Percentiles rank a stretch among this genome's conserved stretches.
These are phyloP conservation scores for Clonostachys rhizophaga DNA, from an alignment of 2,329 filamentous ascomycete genomes.

Conservation along the genomic window DNA sequence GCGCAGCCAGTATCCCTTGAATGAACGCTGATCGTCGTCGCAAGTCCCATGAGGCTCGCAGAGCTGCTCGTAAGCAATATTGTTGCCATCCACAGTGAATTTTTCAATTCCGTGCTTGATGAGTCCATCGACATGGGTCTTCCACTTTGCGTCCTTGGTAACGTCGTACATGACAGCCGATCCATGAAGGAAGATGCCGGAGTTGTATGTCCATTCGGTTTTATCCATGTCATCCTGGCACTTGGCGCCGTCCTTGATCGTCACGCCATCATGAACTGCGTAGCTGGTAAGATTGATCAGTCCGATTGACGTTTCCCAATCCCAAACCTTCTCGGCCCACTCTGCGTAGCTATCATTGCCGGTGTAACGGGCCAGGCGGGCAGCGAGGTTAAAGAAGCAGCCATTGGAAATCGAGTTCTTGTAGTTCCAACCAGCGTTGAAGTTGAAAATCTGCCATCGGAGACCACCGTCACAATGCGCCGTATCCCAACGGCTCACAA, in stretches of 20 bases:
- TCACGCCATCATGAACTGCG: slow-evolving; percentile 47
- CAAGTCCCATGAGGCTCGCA: slow-evolving; percentile 61
- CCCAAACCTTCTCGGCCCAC: slow-evolving; percentile 68
- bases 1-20: slow-evolving; percentile 71
- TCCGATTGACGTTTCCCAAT: slow-evolving; percentile 53
- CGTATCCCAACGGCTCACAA: slow-evolving; percentile 65
- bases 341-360: slow-evolving; percentile 73
- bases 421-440: slow-evolving; percentile 67
- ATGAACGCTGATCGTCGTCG: slow-evolving; percentile 67
- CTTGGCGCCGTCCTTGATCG: slow-evolving; percentile 23
- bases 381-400: slow-evolving; percentile 64
- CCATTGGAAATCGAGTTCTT: slow-evolving; percentile 67
- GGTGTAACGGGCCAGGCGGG: slow-evolving; percentile 73
- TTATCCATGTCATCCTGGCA: slow-evolving; percentile 48
- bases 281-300: slow-evolving; percentile 49
- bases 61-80: slow-evolving; percentile 59
- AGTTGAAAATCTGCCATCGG: slow-evolving; percentile 81
- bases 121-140: slow-evolving; percentile 54
- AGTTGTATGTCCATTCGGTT: slow-evolving; percentile 67
- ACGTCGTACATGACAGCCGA: slow-evolving; percentile 59
- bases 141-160: slow-evolving; percentile 48
- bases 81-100: slow-evolving; percentile 42
- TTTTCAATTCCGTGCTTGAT: slow-evolving; percentile 40
- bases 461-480: slow-evolving; percentile 65
- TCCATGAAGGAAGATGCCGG: slow-evolving; percentile 60